phyloP scores from a whole-genome alignment of 2,329 filamentous ascomycete species.

The Curvularia eragrostidis region DNA sequence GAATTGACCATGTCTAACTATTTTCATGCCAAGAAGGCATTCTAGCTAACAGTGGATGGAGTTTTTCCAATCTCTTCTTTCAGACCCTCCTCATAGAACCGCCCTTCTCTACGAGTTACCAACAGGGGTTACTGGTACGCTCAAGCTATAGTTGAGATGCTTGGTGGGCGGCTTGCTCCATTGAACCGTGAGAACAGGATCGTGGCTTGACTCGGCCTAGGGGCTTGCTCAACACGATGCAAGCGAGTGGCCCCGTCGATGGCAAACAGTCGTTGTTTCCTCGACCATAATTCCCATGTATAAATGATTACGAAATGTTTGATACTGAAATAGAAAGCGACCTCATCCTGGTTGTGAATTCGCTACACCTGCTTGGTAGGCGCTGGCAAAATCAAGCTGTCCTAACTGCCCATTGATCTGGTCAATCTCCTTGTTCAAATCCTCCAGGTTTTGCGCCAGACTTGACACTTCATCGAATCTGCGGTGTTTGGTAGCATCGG shows the following conservation, averaged over 20 bases:
- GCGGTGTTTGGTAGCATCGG: slow-evolving; percentile 73
- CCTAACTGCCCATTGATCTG: slow-evolving; percentile 69
- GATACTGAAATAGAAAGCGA: not conserved
- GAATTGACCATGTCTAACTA: not conserved
- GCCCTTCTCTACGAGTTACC: not conserved
- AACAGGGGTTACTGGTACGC: not conserved
- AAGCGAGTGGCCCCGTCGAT: not conserved
- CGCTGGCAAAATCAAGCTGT: slow-evolving; percentile 68
- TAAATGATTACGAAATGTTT: not conserved
- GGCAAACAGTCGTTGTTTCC: not conserved
- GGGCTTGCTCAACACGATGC: not conserved
- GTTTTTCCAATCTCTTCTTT: not conserved
- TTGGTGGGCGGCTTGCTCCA: not conserved
- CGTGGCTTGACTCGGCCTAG: not conserved
- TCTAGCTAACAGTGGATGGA: not conserved
- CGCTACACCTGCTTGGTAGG: slow-evolving; percentile 50
- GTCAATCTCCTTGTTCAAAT: slow-evolving; percentile 80
- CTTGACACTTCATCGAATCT: slow-evolving; percentile 88
- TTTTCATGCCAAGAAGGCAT: not conserved
- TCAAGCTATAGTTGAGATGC: not conserved
- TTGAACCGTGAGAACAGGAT: not conserved
- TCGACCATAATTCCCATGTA: not conserved
- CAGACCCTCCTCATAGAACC: not conserved
- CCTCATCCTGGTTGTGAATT: slow-evolving; percentile 36
- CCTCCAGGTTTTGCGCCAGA: slow-evolving; percentile 79